Base-by-base conservation (phyloP, 2,329 filamentous ascomycete species). In the Hysterium pulicare region DNA sequence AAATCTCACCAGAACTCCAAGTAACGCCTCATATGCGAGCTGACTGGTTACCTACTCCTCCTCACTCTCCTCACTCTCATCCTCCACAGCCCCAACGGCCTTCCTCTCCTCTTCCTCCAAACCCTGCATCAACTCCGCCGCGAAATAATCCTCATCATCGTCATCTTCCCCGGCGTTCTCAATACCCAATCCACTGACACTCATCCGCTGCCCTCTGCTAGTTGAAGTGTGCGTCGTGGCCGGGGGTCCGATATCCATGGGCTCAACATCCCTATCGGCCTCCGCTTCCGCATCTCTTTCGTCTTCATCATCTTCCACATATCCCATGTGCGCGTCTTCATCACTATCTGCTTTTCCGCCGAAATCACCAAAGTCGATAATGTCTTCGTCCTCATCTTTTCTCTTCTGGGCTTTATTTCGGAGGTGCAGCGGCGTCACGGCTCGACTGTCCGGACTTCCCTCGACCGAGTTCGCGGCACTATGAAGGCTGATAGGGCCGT, bases 401-500 rank as follows among this genome's bases (percentile, higher is more conserved):
- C 44, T 39, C 21, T 38, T 46, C n/a, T 46, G 19, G 24, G 16
- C 51, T 48, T 11, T 34, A 46, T 57, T 28, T 2, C 15, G 28
- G 3, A 39, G 16, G 17, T 23, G 20, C 4, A 13, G 6, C 3
- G 47, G 41, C 15, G 43, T 44, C 20, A 49, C 43, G 2, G 35
- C 37, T 2, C 48, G 44, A 4, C 55, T 51, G 31, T 61, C 58
- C 3, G 63, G 59, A 8, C 54, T 55, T 13, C 58, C 58, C 32
- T 57, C 54, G 3, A 48, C 55, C 36, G 57, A 70, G 43, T 60
- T 71, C 6, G 70, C 69, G 1, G 69, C 71, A 45, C 66, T 70
- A 13, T 64, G 66, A 28, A 73, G 58, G 13, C 62, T 68, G 33
- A 72, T 71, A 2, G 71, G 71, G 3, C 70, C 70, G 20, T 58